phyloP scores from a whole-genome alignment of 2,329 filamentous ascomycete genomes.

The Rutstroemia sp. region DNA sequence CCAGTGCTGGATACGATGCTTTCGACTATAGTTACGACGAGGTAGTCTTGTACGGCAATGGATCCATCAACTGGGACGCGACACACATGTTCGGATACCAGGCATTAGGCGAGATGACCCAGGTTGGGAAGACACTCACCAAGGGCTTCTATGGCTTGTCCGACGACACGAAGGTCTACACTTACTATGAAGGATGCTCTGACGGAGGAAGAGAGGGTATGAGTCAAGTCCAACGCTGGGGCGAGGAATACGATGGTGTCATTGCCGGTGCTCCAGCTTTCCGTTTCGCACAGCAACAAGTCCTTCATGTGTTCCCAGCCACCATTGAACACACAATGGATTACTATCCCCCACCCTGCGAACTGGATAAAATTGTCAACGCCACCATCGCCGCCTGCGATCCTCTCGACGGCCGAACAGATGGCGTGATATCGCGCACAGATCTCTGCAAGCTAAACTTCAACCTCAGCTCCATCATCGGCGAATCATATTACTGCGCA shows the following conservation, averaged over 20 bases:
- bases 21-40: no score
- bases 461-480: conserved; percentile 33
- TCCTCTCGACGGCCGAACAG: conserved; percentile 44
- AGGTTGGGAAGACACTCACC: not conserved
- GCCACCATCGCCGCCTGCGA: conserved; percentile 48
- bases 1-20: no score
- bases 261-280: conserved; percentile 40
- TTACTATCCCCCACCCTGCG: conserved; percentile 38
- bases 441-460: conserved; percentile 37
- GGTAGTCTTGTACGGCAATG: no score
- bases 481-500: conserved; percentile 38
- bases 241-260: conserved; percentile 37
- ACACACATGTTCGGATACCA: no score
- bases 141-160: not conserved
- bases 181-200: conserved; percentile 35
- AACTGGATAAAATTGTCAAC: conserved; percentile 44
- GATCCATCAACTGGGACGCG: no score
- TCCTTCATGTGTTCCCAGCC: conserved; percentile 34
- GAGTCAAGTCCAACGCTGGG: conserved; percentile 36
- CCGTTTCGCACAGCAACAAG: conserved; percentile 38
- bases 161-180: conserved; percentile 8
- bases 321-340: conserved; percentile 34
- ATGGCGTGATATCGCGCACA: conserved; percentile 44
- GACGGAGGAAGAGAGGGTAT: conserved; percentile 43
- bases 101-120: not conserved